Evolutionary conservation across 2,329 filamentous ascomycete genomes (phyloP).

Genomic region (Zymoseptoria tritici): DNA sequence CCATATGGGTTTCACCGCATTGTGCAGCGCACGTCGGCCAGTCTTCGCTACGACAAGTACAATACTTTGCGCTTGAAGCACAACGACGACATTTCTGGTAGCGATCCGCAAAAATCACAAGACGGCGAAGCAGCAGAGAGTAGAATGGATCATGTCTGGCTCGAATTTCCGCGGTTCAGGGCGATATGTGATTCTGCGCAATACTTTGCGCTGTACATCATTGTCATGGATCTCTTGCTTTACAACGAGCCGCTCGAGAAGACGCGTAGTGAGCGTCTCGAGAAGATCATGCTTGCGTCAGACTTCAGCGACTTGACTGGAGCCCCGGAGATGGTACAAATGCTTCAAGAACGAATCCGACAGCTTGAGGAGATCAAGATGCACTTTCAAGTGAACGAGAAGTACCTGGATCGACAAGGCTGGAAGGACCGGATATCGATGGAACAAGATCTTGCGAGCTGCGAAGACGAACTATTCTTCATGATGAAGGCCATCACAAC

Average conservation of each 20-base stretch:
- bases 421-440: slow-evolving; percentile 88
- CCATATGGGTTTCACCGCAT: slow-evolving; percentile 98
- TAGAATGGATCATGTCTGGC: slow-evolving; percentile 92
- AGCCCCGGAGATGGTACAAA: slow-evolving; percentile 85
- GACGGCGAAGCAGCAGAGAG: slow-evolving; percentile 45
- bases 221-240: slow-evolving; percentile 88
- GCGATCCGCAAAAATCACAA: slow-evolving; percentile 39
- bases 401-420: slow-evolving; percentile 75
- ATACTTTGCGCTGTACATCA: slow-evolving; percentile 97
- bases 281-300: slow-evolving; percentile 98
- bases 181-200: slow-evolving; percentile 96
- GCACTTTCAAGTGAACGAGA: slow-evolving; percentile 88
- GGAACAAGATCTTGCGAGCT: slow-evolving; percentile 79
- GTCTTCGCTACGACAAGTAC: slow-evolving; percentile 93
- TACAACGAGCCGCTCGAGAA: slow-evolving; percentile 97
- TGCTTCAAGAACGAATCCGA: slow-evolving; percentile 82
- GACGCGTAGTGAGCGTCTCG: slow-evolving; percentile 86
- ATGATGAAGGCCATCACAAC: slow-evolving; percentile 99
- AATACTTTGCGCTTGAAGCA: slow-evolving; percentile 95
- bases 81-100: slow-evolving; percentile 79
- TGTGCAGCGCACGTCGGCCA: slow-evolving; percentile 92
- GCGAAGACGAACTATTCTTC: slow-evolving; percentile 97
- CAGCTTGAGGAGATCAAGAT: slow-evolving; percentile 94
- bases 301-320: slow-evolving; percentile 96
- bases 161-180: slow-evolving; percentile 88